Evolutionary conservation across 2,329 filamentous ascomycete species (phyloP), one percentile per base, ranked within the genome.

Genomic region (Talaromyces sp.): DNA sequence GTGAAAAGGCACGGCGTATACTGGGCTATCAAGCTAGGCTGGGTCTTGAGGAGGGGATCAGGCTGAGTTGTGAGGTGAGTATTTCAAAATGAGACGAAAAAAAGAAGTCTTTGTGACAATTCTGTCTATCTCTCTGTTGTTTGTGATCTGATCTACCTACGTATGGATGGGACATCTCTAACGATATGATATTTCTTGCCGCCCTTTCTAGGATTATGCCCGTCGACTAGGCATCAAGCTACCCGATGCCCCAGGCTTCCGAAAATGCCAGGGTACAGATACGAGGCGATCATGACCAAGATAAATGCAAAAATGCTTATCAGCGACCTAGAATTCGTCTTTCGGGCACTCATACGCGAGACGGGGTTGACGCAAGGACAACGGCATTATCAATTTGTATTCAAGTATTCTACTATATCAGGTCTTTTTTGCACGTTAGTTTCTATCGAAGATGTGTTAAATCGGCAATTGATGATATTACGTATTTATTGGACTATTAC

Each of bases 21-120:
- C 63, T 85, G 61, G 80, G 81, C 17, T 85, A 84, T 65, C 66
- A 73, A 59, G 77, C 82, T 43, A 70, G 70, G 53, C 74, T 85
- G 10, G 72, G 73, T 2, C 72, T 85, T 54, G 75, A 78, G 37
- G 79, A 83, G 33, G 82, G 77, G 1, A 73, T 84, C 36, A 71
- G 73, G 56, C 65, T 75, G 58, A 78, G 76, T 60, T 81, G 80
- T 64, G 73, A 77, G 61, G 78, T 78, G 69, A 66, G 72, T 59
- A 11, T 7, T 52, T 52, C 7, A 36, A 9, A 17, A 11, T n/a
- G n/a, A 52, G 11, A 2, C 7, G 15, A 2, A 22, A 39, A 7
- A 7, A n/a, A n/a, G 17, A 39, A 39, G 22, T 53, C 25, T 28
- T 19, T 36, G 46, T 37, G 25, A 2, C 2, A 8, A 15, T 15